Percentiles rank a stretch among this genome's conserved stretches.
phyloP scores from a whole-genome alignment of 2,329 filamentous ascomycete genomes.

The Drechslerella dactyloides region DNA sequence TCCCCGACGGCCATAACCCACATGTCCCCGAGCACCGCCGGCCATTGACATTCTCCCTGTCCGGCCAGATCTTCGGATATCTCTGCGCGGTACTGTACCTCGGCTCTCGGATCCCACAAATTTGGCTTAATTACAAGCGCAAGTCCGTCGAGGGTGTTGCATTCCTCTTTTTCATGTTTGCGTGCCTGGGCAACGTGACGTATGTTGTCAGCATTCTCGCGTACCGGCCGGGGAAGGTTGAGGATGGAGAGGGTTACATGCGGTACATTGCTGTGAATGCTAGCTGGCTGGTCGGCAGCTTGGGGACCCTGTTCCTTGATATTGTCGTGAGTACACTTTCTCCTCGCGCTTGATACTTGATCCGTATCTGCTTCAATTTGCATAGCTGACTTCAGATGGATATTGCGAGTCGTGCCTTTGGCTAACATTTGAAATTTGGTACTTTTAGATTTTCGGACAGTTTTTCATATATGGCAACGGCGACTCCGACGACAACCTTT shows the following conservation, averaged over 20 bases:
- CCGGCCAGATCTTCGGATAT: conserved; percentile 92
- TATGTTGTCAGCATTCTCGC: conserved; percentile 92
- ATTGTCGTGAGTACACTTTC: conserved; percentile 60
- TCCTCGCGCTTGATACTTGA: no score
- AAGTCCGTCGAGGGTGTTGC: conserved; percentile 93
- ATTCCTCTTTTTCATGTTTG: conserved; percentile 94
- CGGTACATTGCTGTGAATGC: conserved; percentile 87
- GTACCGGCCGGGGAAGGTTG: conserved; percentile 73
- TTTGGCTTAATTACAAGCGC: conserved; percentile 87
- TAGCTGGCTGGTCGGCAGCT: conserved; percentile 86
- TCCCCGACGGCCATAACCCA: conserved; percentile 54
- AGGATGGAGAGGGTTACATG: conserved; percentile 64
- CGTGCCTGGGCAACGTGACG: conserved; percentile 91
- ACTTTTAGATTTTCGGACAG: conserved; percentile 75
- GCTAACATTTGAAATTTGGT: no score
- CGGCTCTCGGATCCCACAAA: conserved; percentile 84
- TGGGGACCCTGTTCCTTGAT: conserved; percentile 85
- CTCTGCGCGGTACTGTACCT: conserved; percentile 89
- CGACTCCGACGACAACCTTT: conserved; percentile 58
- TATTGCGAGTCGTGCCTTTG: no score
- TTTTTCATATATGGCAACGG: conserved; percentile 79
- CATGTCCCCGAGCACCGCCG: conserved; percentile 60
- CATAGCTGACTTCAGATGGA: no score
- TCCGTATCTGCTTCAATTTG: no score
- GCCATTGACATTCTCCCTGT: conserved; percentile 70